Percentiles rank a stretch among this genome's conserved stretches.
phyloP scores from a whole-genome alignment of 148 eudicot genomes.

The Rhododendron vialii region DNA sequence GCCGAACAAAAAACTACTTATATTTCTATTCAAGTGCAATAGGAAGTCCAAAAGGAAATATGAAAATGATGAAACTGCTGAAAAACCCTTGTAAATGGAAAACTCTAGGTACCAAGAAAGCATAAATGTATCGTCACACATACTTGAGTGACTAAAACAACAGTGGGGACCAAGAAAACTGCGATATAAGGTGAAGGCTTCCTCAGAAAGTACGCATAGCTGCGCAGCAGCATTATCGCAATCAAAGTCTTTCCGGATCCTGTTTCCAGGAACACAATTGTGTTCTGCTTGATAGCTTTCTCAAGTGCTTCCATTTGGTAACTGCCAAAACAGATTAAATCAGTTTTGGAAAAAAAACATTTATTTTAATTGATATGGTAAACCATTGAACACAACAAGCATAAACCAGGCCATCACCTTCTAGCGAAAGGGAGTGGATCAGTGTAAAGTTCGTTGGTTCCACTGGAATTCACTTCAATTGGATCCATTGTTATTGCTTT shows the following conservation, averaged over 20 bases:
- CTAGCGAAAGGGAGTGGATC: slow-evolving; percentile 35
- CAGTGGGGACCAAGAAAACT: slow-evolving; percentile 89
- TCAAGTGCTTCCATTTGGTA: slow-evolving; percentile 89
- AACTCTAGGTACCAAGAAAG: not conserved
- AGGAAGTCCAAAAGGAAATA: not conserved
- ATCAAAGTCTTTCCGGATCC: slow-evolving; percentile 94
- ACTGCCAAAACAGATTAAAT: slow-evolving; percentile 25
- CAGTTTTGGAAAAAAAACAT: not conserved
- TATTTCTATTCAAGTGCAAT: not conserved
- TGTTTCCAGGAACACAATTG: slow-evolving; percentile 82
- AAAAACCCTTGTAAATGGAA: not conserved
- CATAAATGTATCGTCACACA: slow-evolving; percentile 10
- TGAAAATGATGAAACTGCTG: not conserved
- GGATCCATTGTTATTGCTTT: slow-evolving; percentile 12
- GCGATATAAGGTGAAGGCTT: slow-evolving; percentile 63
- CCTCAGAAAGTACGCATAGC: slow-evolving; percentile 53
- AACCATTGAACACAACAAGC: not conserved
- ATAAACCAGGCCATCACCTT: slow-evolving; percentile 16
- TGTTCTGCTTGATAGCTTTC: slow-evolving; percentile 70
- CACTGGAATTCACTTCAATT: slow-evolving; percentile 3
- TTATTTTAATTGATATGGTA: not conserved
- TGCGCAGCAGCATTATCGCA: slow-evolving; percentile 82
- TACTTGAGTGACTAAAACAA: slow-evolving; percentile 82
- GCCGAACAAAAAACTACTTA: not conserved
- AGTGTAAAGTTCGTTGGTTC: slow-evolving; percentile 7